Base-by-base conservation (phyloP, 345 rosid genomes). In the Lepidium didymum region DNA sequence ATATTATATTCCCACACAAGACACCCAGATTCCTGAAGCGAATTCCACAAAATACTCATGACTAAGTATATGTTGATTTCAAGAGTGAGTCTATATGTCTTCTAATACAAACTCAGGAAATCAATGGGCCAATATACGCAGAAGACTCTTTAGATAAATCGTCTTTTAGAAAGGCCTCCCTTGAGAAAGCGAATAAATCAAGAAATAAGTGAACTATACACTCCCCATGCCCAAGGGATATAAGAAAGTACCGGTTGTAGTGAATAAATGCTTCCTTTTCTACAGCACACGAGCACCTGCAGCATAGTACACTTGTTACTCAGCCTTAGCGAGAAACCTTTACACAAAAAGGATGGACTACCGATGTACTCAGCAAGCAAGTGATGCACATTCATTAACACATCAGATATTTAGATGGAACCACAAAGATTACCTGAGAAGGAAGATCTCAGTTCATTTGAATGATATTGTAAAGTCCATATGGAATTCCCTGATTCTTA, bases 231-330 rank as follows among this genome's bases (percentile, higher is more conserved):
- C 63, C 25, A 56, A 52, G 33, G 19, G 72, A 16, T 23, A 21
- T 41, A 33, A n/a, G 63, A 60, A 41, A 64, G 67, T 81, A 93
- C 97, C 88, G 69, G 70, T 47, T 87, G 84, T 50, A 91, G 78
- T 15, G 96, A 86, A 71, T 86, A 86, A 13, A 94, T 71, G 64
- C 81, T 83, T 81, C 97, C 97, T 72, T 81, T 86, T 73, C 93
- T 89, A 56, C 91, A 89, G 72, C 96, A 87, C 67, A 94, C 49
- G n/a, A 94, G 82, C 68, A 85, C 84, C 99, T 94, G 75, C 49
- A 77, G 52, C 10, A 73, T 64, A 53, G 50, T 11, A 78, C 58
- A 53, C 27, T n/a, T 44, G 37, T 33, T 44, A 49, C n/a, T 18
- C 8, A 45, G 29, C 57, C 54, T 56, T 25, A 33, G 43, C 9